Conservation (phyloP, 208 protist genomes). For the Borovskyia barvae region DNA sequence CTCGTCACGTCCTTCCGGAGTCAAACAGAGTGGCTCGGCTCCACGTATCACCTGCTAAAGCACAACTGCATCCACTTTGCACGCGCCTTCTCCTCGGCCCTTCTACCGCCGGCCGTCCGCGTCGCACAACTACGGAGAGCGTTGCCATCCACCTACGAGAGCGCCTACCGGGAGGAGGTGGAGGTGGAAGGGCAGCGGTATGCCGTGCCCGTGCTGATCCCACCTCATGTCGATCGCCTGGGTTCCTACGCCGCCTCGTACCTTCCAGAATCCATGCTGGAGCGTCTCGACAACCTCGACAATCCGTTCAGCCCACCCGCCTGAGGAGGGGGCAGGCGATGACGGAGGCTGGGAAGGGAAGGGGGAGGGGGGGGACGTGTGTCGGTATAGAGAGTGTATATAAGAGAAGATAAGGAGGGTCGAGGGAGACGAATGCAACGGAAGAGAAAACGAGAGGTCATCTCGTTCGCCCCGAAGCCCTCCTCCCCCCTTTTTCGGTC, state of each 20-base stretch:
- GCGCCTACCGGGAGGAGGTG: slow-evolving; percentile 25
- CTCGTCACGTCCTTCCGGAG: slow-evolving; percentile 27
- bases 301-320: slow-evolving; percentile 4
- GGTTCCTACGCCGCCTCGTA: slow-evolving; percentile 20
- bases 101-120: slow-evolving; percentile 45
- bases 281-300: slow-evolving; percentile 36
- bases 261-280: slow-evolving; percentile 20
- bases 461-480: too few species aligned
- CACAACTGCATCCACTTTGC: slow-evolving; percentile 83
- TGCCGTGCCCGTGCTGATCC: slow-evolving; percentile 40
- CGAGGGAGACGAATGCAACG: too few species aligned
- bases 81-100: slow-evolving; percentile 27
- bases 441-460: too few species aligned
- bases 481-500: too few species aligned
- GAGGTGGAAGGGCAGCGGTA: slow-evolving; percentile 19
- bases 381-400: too few species aligned
- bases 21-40: slow-evolving; percentile 38
- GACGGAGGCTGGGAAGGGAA: too few species aligned
- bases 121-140: slow-evolving; percentile 12
- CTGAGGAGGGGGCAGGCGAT: too few species aligned
- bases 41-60: slow-evolving; percentile 52
- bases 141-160: slow-evolving; percentile 13
- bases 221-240: slow-evolving; percentile 45
- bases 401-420: too few species aligned
- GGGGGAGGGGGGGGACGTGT: too few species aligned